A percentile compares a stretch with the other conserved stretches of the same genome.
Evolutionary conservation across 2,329 filamentous ascomycete species (phyloP).

Genomic region (Celoporthe dispersa): DNA sequence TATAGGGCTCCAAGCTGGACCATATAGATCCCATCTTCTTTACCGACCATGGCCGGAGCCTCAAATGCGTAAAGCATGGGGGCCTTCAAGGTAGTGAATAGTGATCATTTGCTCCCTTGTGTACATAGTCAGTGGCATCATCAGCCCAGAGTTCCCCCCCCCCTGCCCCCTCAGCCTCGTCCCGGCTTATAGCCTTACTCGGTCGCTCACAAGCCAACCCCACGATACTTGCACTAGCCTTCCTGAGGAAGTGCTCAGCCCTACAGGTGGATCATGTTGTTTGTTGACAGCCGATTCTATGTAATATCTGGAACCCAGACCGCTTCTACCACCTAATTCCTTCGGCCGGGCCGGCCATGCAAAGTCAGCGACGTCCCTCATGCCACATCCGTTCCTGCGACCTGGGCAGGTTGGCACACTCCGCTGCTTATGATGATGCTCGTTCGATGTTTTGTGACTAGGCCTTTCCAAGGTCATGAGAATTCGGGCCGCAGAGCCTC

Average conservation of each 20-base stretch:
- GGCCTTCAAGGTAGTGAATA: neutral
- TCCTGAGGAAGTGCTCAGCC: neutral
- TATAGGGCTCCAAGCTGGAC: neutral
- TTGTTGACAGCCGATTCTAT: neutral
- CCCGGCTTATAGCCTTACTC: neutral
- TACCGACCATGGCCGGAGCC: too few relatives aligned
- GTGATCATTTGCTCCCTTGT: neutral
- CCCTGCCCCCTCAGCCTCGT: neutral
- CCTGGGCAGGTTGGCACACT: too few relatives aligned
- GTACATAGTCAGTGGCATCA: neutral
- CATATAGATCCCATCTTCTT: neutral
- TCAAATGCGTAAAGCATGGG: neutral
- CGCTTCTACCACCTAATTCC: neutral
- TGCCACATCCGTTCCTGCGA: too few relatives aligned
- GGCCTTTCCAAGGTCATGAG: neutral
- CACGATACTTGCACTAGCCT: neutral
- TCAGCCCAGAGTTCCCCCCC: too few relatives aligned
- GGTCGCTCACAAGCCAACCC: neutral
- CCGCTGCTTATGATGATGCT: too few relatives aligned
- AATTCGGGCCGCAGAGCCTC: constrained; percentile 10
- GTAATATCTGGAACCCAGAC: neutral
- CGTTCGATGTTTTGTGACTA: constrained; percentile 5
- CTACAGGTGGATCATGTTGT: neutral
- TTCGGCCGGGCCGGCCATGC: constrained; percentile 11
- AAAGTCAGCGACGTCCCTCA: constrained; percentile 21